Base-by-base conservation (phyloP, 1,284 basidiomycete genomes). In the Phaffia rhodozyma region DNA sequence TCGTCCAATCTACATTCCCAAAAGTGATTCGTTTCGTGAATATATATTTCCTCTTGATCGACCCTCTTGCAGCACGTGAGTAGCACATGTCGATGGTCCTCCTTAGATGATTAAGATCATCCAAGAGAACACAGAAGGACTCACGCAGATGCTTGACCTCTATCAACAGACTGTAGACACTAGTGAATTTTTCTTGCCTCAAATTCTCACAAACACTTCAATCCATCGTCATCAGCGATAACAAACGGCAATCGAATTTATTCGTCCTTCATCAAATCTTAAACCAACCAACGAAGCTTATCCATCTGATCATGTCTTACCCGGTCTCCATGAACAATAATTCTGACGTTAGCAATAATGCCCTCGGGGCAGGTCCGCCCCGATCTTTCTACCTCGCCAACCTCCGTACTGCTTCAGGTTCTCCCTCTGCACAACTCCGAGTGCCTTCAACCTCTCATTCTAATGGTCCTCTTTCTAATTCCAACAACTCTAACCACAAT, bases 351-450 rank as follows among this genome's bases (percentile, higher is more conserved):
- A 43, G 13, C 38, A 43, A 43, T 16, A 43, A 43, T 43, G 50
- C 23, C 47, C 47, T 58, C 57, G 32, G 52, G 16, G 32, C 57
- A n/a, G 48, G 55, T 32, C 29, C 25, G 11, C 29, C 62, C 23
- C 63, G 63, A 23, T 60, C 60, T 3, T 32, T 34, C 11, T 60
- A 61, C 13, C 63, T 65, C 49, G 47, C 63, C 47, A 57, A 57
- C 34, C 59, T 65, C 23, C 59, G 63, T 11, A 60, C 52, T 53
- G 25, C 52, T 47, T 21, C 53, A 58, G 43, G 55, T 54, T 54
- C 55, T 48, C 61, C 61, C 62, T 20, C 55, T 27, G 27, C 55
- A 55, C 34, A 56, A 54, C n/a, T 25, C n/a, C 21, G 23, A 11
- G n/a, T 38, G 25, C 47, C 30, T n/a, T 30, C 61, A 9, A 34